Percentiles rank a stretch among this genome's conserved stretches.
Evolutionary conservation across 1,139 yeast genomes (phyloP).

Genomic region (Debaryomyces psychrophilus): DNA sequence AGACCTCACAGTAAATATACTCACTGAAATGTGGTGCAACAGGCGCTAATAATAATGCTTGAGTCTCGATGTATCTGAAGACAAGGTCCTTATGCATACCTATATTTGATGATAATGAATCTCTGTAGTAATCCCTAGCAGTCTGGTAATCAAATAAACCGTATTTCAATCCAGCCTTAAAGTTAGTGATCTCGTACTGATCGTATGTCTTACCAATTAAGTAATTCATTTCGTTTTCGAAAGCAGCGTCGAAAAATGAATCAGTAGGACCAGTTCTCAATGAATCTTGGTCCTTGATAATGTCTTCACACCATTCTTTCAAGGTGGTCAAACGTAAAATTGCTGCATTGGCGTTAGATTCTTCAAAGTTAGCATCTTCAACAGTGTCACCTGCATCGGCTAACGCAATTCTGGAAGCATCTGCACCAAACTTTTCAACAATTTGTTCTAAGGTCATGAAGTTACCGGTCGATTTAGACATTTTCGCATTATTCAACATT

Average conservation of each 20-base stretch:
- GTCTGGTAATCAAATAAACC: conserved; percentile 95
- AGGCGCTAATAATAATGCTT: conserved; percentile 84
- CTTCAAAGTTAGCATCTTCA: conserved; percentile 98
- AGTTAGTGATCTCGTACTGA: conserved; percentile 72
- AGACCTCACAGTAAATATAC: conserved; percentile 80
- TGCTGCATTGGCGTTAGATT: conserved; percentile 95
- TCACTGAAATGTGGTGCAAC: conserved; percentile 97
- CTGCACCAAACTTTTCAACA: conserved; percentile 92
- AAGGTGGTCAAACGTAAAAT: conserved; percentile 88
- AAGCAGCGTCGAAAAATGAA: conserved; percentile 82
- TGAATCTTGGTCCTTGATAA: conserved; percentile 50
- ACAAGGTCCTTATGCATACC: conserved; percentile 88
- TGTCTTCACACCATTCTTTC: conserved; percentile 94
- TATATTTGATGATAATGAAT: conserved; percentile 57
- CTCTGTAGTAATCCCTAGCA: conserved; percentile 96
- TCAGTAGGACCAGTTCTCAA: conserved; percentile 71
- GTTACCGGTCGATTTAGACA: conserved; percentile 98
- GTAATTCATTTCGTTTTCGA: conserved; percentile 90
- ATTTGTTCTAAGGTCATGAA: conserved; percentile 88
- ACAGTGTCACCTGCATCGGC: conserved; percentile 98
- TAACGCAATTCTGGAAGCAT: conserved; percentile 94
- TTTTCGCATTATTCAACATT: conserved; percentile 92
- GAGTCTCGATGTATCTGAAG: conserved; percentile 79
- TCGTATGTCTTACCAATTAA: conserved; percentile 73
- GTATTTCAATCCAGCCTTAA: conserved; percentile 84